phyloP scores from a whole-genome alignment of 768 basidiomycete genomes.

The Boletus vinaceobasis region DNA sequence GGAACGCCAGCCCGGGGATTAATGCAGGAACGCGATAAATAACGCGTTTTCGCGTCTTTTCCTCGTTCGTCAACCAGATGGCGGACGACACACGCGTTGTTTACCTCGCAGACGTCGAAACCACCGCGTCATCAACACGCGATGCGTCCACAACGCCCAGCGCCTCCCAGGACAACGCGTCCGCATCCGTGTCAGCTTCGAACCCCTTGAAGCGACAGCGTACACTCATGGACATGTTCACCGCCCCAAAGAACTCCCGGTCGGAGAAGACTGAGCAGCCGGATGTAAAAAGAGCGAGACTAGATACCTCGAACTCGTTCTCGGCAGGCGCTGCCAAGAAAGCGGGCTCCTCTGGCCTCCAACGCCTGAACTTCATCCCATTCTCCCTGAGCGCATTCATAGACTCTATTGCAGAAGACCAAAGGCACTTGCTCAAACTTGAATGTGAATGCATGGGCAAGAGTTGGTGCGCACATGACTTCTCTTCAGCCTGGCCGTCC shows the following conservation, averaged over 20 bases:
- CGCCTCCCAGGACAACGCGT: conserved; percentile 21
- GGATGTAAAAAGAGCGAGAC: conserved; percentile 47
- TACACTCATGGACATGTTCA: conserved; percentile 65
- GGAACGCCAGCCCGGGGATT: neutral
- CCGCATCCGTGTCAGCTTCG: conserved; percentile 18
- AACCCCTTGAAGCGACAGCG: conserved; percentile 51
- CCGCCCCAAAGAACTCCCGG: conserved; percentile 30
- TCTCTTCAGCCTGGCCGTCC: neutral
- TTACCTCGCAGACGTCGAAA: conserved; percentile 47
- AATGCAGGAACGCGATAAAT: conserved; percentile 1
- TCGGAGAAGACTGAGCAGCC: conserved; percentile 24
- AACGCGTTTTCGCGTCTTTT: conserved; percentile 7
- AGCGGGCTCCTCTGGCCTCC: conserved; percentile 16
- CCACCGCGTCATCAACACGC: conserved; percentile 8
- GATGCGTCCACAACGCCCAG: conserved; percentile 15
- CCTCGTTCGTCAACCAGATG: conserved; percentile 19
- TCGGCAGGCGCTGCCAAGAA: conserved; percentile 10
- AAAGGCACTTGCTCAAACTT: conserved; percentile 55
- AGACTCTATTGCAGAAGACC: conserved; percentile 54
- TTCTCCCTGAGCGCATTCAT: conserved; percentile 57
- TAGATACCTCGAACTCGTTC: conserved; percentile 27
- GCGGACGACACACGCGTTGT: conserved; percentile 28
- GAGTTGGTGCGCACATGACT: conserved; percentile 48
- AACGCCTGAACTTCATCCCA: conserved; percentile 60
- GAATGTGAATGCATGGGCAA: conserved; percentile 74